Evolutionary conservation across 257 asterid species (phyloP).

Genomic region (Penstemon davidsonii): DNA sequence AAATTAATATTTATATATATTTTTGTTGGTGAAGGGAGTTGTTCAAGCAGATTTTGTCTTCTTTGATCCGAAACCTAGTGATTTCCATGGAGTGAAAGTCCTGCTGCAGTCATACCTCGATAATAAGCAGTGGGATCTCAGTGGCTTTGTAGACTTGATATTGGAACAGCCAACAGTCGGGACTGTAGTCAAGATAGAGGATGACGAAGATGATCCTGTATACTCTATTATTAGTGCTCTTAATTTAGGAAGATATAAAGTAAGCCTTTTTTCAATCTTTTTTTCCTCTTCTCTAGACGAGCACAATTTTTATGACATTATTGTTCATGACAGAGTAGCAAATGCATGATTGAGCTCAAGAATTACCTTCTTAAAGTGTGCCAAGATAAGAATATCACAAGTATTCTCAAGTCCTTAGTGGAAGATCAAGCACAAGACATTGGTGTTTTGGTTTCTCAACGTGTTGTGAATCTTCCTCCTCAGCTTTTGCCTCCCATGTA

Average conservation of each 20-base stretch:
- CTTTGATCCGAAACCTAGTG: constrained; percentile 86
- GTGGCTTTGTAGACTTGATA: constrained; percentile 83
- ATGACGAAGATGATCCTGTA: constrained; percentile 79
- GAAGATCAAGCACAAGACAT: constrained; percentile 46
- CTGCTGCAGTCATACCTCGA: constrained; percentile 77
- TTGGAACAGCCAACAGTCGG: constrained; percentile 89
- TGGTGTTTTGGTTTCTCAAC: constrained; percentile 83
- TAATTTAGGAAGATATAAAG: constrained; percentile 79
- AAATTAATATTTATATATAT: too few relatives aligned
- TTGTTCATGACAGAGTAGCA: constrained; percentile 41
- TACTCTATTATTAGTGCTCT: constrained; percentile 72
- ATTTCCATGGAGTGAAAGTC: constrained; percentile 88
- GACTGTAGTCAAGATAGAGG: constrained; percentile 78
- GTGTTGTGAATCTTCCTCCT: constrained; percentile 90
- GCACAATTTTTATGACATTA: not conserved
- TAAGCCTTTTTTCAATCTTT: constrained; percentile 34
- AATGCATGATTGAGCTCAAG: constrained; percentile 58
- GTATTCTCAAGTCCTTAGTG: constrained; percentile 50
- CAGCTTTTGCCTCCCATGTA: constrained; percentile 93
- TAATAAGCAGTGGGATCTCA: constrained; percentile 75
- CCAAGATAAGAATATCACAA: constrained; percentile 36
- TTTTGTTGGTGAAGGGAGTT: constrained; percentile 48
- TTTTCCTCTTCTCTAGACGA: not conserved
- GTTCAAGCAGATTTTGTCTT: constrained; percentile 92
- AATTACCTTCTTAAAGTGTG: constrained; percentile 63